Conservation (phyloP, 2,329 filamentous ascomycete genomes). For the Juglanconis juglandina region DNA sequence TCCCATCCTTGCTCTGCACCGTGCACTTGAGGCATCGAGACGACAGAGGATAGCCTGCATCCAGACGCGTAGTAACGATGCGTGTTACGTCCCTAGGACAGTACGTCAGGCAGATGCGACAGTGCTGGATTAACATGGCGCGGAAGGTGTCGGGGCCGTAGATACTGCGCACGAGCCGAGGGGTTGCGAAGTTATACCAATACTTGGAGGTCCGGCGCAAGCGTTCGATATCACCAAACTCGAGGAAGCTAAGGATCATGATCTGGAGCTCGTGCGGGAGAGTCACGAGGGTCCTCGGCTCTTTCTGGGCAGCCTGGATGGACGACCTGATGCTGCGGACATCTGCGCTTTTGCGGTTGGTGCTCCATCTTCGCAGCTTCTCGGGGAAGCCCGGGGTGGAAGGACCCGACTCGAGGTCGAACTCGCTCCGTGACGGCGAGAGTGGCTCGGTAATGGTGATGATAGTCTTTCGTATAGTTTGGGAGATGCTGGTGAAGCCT, state of each 20-base stretch:
- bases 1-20: constrained; percentile 31
- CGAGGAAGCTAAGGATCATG: constrained; percentile 36
- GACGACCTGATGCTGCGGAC: neutral
- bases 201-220: constrained; percentile 39
- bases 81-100: constrained; percentile 25
- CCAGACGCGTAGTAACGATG: constrained; percentile 29
- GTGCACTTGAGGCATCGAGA: constrained; percentile 40
- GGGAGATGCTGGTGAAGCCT: neutral
- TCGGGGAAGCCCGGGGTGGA: neutral
- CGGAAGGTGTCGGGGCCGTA: constrained; percentile 30
- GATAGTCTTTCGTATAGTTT: constrained; percentile 3
- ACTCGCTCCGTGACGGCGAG: constrained; percentile 6
- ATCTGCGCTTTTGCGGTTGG: constrained; percentile 1
- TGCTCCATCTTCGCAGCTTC: constrained; percentile 10
- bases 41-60: constrained; percentile 35
- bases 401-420: constrained; percentile 1
- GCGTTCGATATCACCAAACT: constrained; percentile 41
- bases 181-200: constrained; percentile 33
- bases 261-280: constrained; percentile 42
- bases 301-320: neutral
- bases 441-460: constrained; percentile 12
- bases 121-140: constrained; percentile 29
- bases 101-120: constrained; percentile 36
- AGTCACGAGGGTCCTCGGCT: constrained; percentile 26
- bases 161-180: constrained; percentile 32